Percentiles rank a stretch among this genome's conserved stretches.
phyloP scores from a whole-genome alignment of 331 rosid genomes.

The Quercus tomentella region DNA sequence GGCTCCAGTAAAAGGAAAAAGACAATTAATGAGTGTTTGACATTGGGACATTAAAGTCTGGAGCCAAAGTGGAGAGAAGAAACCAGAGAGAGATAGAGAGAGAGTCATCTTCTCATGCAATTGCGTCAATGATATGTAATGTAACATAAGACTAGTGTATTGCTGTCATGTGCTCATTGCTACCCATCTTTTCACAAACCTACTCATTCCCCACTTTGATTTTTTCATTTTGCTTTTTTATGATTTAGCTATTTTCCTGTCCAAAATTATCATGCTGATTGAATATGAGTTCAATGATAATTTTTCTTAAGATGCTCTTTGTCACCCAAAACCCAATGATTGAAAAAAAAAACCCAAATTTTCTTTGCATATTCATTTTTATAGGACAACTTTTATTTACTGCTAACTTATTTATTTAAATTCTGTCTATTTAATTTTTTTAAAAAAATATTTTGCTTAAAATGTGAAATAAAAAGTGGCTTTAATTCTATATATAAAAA shows the following conservation, averaged over 20 bases:
- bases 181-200: constrained; percentile 29
- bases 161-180: constrained; percentile 30
- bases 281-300: no score
- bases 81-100: not conserved
- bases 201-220: constrained; percentile 49
- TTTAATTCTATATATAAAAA: no score
- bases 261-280: not conserved
- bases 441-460: not conserved
- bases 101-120: constrained; percentile 24
- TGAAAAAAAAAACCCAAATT: no score
- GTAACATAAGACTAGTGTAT: constrained; percentile 11
- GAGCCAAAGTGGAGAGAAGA: not conserved
- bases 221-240: not conserved
- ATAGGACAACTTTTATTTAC: no score
- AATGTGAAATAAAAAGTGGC: no score
- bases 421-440: no score
- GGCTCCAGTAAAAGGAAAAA: not conserved
- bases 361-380: no score
- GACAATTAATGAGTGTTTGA: constrained; percentile 22
- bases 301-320: no score
- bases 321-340: no score
- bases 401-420: no score
- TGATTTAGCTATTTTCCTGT: not conserved
- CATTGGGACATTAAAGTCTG: not conserved
- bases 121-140: not conserved